Base-by-base conservation (phyloP, 1,284 basidiomycete species). In the Malassezia pachydermatis region DNA sequence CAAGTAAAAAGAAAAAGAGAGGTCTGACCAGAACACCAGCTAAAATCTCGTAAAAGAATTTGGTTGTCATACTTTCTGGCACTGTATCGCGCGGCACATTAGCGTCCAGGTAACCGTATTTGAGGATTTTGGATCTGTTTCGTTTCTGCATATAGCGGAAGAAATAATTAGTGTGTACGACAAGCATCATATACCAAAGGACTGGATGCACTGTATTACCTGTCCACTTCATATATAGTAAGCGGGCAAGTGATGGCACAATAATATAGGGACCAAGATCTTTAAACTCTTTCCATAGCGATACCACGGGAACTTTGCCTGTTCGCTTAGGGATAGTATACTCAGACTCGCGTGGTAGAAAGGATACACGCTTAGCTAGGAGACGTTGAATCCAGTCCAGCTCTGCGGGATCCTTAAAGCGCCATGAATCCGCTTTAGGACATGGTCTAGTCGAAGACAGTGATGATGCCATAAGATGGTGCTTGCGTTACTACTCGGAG, bases 91-190 rank as follows among this genome's bases (percentile, higher is more conserved):
- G 41, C 5, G 36, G 27, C 1, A 37, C 42, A 0, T 34, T 22
- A 11, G 58, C 58, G 36, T 68, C 66, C 28, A 68, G 56, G 35
- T 50, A 64, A 5, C 66, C 66, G 19, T 62, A 56, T 11, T 41
- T 46, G n/a, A 41, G 16, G 14, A 46, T 44, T 8, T 58, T 29
- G n/a, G 39, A 29, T 10, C 54, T 43, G 4, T 62, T 32, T 11
- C 47, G 40, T n/a, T 55, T 52, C 24, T 65, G 23, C 5, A 54
- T 23, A 16, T 45, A 46, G 17, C 48, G 20, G 13, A 57, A 55
- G 29, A 65, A 62, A 4, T 41, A 7, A 9, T 50, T 56, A 39
- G 62, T 45, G 45, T 39, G 51, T 3, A 54, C n/a, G 32, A 51
- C 51, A 37, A 56, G 59, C n/a, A 63, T 22, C 11, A 55, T 6